Evolutionary conservation across 441 rosid species (phyloP), one percentile per base, ranked within the genome.

Genomic region (Euphorbia celastroides): DNA sequence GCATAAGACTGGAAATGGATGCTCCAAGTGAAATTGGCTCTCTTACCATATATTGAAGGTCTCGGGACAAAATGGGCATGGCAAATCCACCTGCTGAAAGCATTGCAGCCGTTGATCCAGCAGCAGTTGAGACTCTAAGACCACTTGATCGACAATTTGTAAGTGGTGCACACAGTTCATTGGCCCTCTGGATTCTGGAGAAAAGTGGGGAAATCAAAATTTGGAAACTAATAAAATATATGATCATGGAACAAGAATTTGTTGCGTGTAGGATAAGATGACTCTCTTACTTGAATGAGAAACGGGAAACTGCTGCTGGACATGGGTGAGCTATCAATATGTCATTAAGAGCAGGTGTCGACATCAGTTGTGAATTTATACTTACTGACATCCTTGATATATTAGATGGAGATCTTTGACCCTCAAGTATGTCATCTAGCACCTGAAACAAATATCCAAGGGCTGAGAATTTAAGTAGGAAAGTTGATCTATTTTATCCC

Each of bases 51-150:
- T 84, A 93, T 36, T 91, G 95, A 56, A 89, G 84, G 77, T 86
- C 89, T 68, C 62, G 76, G 22, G 92, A 89, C 62, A 82, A 71
- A 65, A 84, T 81, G 19, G 95, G 90, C 95, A 93, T 86, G 31
- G 65, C 64, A 42, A 80, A 82, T 64, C 97, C 99, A 66, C 99
- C 96, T 28, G 89, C 90, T 5, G 96, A 89, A 13, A 73, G 86
- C 95, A 89, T 93, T 58, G 97, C 96, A 8, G 95, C 93, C 0
- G 99, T 89, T 57, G 96, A 89, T 57, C 96, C 99, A 32, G 89
- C 88, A 17, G 97, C 92, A 42, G 93, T 86, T 32, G 95, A 93
- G 64, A 89, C 81, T 84, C 96, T 84, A 44, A 93, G 79, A 71
- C 99, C 99, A 65, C 99, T 91, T 31, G 99, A 88, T 69, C 93